These are phyloP conservation scores for Paramecium octaurelia DNA, from an alignment of 73 alveolate species.

Conservation along the genomic window DNA sequence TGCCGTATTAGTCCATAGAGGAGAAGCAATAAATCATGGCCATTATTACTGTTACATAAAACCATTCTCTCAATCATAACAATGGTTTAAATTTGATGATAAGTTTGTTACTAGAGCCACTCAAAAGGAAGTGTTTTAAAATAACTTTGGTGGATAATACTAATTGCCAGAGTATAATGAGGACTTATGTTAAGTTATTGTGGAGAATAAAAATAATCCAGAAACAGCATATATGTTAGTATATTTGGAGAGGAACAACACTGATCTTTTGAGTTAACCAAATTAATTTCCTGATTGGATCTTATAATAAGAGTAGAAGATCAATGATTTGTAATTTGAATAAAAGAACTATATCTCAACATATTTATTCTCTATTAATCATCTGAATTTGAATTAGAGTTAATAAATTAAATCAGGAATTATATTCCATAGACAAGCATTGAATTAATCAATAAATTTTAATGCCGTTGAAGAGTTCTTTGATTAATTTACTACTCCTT, in stretches of 20 bases:
- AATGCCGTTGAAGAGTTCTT: not conserved
- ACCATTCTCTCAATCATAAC: not conserved
- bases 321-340: not conserved
- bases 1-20: slow-evolving; percentile 19
- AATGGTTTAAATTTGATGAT: slow-evolving; percentile 36
- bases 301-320: not conserved
- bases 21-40: slow-evolving; percentile 43
- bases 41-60: slow-evolving; percentile 16
- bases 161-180: not conserved
- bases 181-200: not conserved
- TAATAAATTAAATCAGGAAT: not conserved
- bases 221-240: slow-evolving; percentile 28
- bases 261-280: not conserved
- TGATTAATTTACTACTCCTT: not conserved
- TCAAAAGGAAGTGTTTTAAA: not conserved
- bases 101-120: slow-evolving; percentile 12
- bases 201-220: not conserved
- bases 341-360: not conserved
- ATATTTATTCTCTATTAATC: not conserved
- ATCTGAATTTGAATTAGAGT: not conserved
- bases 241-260: not conserved
- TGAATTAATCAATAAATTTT: not conserved
- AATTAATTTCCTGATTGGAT: not conserved
- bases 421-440: not conserved
- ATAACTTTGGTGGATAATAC: slow-evolving; percentile 20